Base-by-base conservation (phyloP, 2,329 filamentous ascomycete species). In the Teratosphaeria nubilosa region DNA sequence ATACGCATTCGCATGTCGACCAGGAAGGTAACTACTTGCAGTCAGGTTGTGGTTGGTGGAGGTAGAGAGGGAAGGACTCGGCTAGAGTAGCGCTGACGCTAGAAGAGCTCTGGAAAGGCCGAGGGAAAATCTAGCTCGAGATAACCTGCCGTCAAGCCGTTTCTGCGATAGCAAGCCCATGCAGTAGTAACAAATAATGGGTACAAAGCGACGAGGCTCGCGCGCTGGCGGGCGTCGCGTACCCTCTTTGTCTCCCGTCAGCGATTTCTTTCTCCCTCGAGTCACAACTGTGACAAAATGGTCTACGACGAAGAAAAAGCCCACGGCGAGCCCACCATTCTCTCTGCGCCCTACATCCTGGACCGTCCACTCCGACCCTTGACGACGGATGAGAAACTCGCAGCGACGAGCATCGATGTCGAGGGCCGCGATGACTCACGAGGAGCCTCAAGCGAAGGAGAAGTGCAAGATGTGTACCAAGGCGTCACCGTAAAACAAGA, bases 381-480 rank as follows among this genome's bases (percentile, higher is more conserved):
- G 41, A 67, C 64, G 2, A 59, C 65, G 16, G 62, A 65, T 16
- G 68, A 70, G 58, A 70, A 70, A 60, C 61, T 68, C 2, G 67
- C 62, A 5, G 63, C 64, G 10, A 68, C 67, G 4, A 63, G 41
- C 1, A 32, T 68, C 54, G 63, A 66, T 52, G 58, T 68, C 45
- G 60, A 66, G 10, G 31, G 45, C 24, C 55, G 55, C 31, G 27
- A 48, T 20, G 41, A 48, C n/a, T 65, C 67, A 6, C 54, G 61
- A 14, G 58, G 60, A 13, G 56, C 59, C 16, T 48, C 41, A 11
- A 24, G n/a, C 0, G 41, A 48, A 22, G 41, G n/a, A 2, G n/a
- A 6, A 22, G 41, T 1, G 41, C 41, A 48, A 48, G 41, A 48
- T 13, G 56, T 58, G 22, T 62, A 58, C 55, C 52, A 60, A 22